phyloP scores from a whole-genome alignment of 768 basidiomycete genomes.

The Phallus indusiatus region DNA sequence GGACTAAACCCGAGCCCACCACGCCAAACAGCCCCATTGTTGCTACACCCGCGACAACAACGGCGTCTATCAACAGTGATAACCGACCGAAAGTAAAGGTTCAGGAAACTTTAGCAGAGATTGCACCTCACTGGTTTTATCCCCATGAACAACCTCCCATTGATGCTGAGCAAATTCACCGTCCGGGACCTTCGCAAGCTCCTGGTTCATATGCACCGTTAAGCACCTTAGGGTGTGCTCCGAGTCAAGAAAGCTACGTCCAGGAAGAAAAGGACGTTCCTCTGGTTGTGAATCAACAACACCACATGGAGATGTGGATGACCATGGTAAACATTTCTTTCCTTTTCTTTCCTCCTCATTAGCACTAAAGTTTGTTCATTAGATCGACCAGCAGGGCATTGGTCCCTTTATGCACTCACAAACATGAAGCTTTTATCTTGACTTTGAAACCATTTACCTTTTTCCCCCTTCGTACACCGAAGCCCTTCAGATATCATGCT shows the following conservation, averaged over 20 bases:
- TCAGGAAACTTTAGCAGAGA: constrained; percentile 42
- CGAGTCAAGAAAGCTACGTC: constrained; percentile 55
- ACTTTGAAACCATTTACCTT: not conserved
- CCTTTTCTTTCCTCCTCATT: not conserved
- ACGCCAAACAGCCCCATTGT: constrained; percentile 2
- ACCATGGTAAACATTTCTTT: constrained; percentile 29
- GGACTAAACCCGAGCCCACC: constrained; percentile 20
- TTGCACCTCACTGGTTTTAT: constrained; percentile 64
- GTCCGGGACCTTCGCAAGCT: constrained; percentile 36
- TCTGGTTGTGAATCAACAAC: constrained; percentile 17
- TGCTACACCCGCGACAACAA: constrained; percentile 6
- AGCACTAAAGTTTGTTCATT: not conserved
- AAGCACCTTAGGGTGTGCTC: constrained; percentile 44
- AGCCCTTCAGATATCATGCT: not conserved
- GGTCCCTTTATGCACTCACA: constrained; percentile 6
- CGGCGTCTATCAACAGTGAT: constrained; percentile 6
- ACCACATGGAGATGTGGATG: constrained; percentile 30
- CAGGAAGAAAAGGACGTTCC: constrained; percentile 51
- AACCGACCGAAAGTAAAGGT: not conserved
- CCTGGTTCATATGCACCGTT: constrained; percentile 49
- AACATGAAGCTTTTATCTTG: not conserved
- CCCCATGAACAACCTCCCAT: constrained; percentile 43
- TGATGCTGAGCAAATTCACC: not conserved
- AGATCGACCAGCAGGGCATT: constrained; percentile 9
- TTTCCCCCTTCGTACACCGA: not conserved